Evolutionary conservation across 2,329 filamentous ascomycete genomes (phyloP).

Genomic region (Phialophora verrucosa): DNA sequence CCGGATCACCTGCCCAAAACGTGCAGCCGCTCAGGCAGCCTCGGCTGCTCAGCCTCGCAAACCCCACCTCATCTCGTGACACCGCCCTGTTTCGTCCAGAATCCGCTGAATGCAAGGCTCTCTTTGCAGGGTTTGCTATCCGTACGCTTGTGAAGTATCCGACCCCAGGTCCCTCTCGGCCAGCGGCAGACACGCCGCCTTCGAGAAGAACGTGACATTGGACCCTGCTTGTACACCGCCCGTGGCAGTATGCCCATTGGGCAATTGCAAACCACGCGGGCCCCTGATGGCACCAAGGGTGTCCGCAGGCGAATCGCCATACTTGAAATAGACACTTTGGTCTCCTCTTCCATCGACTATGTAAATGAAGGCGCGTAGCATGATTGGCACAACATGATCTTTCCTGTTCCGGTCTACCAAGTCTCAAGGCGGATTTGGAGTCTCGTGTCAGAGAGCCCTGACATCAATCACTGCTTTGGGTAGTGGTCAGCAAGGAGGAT

Average conservation of each 20-base stretch:
- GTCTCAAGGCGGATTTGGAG: constrained; percentile 1
- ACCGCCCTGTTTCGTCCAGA: not conserved
- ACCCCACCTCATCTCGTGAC: not conserved
- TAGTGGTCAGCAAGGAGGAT: not conserved
- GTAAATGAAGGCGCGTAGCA: not conserved
- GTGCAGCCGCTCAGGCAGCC: not conserved
- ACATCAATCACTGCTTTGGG: not conserved
- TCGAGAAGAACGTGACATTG: not conserved
- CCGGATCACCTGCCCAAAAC: not conserved
- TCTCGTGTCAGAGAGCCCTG: not conserved
- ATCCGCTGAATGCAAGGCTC: constrained; percentile 4
- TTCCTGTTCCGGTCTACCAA: not conserved
- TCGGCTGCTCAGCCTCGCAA: constrained; percentile 3
- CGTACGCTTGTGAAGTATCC: not conserved
- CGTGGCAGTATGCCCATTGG: not conserved
- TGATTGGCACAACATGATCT: not conserved
- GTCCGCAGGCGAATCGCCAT: not conserved
- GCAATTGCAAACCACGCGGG: not conserved
- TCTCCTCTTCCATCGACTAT: not conserved
- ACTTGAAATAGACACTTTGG: not conserved
- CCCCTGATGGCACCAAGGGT: not conserved
- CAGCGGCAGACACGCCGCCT: not conserved
- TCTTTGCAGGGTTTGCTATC: not conserved
- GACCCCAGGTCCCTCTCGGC: not conserved
- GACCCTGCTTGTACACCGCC: not conserved